phyloP scores from a whole-genome alignment of 2,329 filamentous ascomycete species.

The Periconia macrospinosa region DNA sequence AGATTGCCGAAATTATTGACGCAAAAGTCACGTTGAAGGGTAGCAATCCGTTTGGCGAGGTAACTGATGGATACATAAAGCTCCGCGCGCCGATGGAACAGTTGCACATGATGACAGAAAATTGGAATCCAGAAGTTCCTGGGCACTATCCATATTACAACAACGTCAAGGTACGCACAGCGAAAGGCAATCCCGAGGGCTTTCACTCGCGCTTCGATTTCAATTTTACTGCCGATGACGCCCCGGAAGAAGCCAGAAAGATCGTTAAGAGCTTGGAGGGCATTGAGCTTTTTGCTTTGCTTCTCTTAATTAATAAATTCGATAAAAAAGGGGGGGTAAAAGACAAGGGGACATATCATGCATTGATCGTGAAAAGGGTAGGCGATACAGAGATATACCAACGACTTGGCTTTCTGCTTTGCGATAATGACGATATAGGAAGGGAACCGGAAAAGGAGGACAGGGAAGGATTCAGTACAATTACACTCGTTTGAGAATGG shows the following conservation, averaged over 20 bases:
- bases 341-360: not conserved
- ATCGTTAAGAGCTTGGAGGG: conserved; percentile 8
- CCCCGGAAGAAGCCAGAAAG: conserved; percentile 5
- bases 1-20: conserved; percentile 6
- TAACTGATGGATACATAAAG: conserved; percentile 6
- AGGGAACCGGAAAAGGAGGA: not conserved
- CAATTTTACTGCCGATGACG: conserved; percentile 4
- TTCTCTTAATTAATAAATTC: conserved; percentile 1
- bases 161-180: conserved; percentile 3
- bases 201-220: conserved; percentile 6
- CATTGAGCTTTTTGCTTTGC: conserved; percentile 7
- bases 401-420: conserved; percentile 2
- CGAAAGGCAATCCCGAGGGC: conserved; percentile 3
- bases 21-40: conserved; percentile 5
- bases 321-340: not conserved
- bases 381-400: conserved; percentile 1
- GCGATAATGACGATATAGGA: not conserved
- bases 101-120: not conserved
- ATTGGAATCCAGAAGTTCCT: conserved; percentile 3
- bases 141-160: not conserved
- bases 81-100: conserved; percentile 6
- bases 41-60: conserved; percentile 7
- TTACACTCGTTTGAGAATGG: not conserved
- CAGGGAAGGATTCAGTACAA: not conserved
- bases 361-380: conserved; percentile 4